Percentiles rank a stretch among this genome's conserved stretches.
Conservation (phyloP, 1,284 basidiomycete genomes). For the Marasmius sp. region DNA sequence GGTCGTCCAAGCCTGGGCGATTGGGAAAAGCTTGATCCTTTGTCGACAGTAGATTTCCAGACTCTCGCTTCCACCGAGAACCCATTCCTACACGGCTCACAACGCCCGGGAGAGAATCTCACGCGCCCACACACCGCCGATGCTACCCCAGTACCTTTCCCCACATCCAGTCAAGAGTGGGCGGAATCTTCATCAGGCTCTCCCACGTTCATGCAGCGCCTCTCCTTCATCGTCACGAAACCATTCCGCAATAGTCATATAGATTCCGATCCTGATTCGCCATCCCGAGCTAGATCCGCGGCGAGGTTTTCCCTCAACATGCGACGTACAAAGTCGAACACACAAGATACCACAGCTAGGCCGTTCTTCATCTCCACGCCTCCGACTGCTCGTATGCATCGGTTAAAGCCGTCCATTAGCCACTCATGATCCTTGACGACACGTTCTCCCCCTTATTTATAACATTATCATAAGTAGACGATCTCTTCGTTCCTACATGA, state of each 20-base stretch:
- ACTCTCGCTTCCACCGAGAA: slow-evolving; percentile 1
- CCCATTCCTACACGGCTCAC: slow-evolving; percentile 1
- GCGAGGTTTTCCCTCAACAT: neutral
- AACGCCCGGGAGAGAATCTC: neutral
- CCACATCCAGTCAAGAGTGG: neutral
- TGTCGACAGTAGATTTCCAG: slow-evolving; percentile 4
- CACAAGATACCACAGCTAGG: neutral
- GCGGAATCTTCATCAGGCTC: neutral
- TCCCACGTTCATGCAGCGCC: neutral
- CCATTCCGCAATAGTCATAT: neutral
- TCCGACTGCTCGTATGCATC: neutral
- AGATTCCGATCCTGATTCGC: neutral
- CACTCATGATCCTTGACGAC: neutral
- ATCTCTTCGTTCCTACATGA: neutral
- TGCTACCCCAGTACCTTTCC: neutral
- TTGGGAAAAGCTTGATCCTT: slow-evolving; percentile 4
- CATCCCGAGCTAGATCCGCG: neutral
- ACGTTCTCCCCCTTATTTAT: neutral
- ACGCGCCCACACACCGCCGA: neutral
- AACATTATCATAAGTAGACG: neutral
- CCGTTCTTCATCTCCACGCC: neutral
- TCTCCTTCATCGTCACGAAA: neutral
- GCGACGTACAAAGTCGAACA: neutral
- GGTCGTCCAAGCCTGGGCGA: neutral
- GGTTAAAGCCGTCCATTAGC: neutral